Conservation (phyloP, 257 asterid genomes). For the Nicotiana obtusifolia region DNA sequence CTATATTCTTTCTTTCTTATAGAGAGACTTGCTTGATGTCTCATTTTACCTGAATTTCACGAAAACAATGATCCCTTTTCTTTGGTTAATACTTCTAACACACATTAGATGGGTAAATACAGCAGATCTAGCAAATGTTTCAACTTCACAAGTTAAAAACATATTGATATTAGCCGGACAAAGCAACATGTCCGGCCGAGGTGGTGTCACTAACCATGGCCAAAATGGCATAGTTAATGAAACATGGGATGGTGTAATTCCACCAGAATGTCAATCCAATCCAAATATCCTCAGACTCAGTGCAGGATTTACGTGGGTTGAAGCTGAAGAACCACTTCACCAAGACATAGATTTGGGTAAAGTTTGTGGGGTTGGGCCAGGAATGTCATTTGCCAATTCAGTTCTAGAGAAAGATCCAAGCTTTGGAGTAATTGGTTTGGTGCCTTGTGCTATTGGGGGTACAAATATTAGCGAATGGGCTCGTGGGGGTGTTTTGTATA, state of each 20-base stretch:
- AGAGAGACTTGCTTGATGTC: background rate
- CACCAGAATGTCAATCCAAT: constrained; percentile 35
- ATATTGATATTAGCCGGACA: constrained; percentile 81
- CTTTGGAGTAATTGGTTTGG: constrained; percentile 50
- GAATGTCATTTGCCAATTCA: constrained; percentile 57
- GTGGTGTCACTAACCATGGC: constrained; percentile 44
- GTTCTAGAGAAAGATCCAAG: constrained; percentile 28
- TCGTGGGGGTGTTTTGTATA: constrained; percentile 18
- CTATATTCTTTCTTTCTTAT: background rate
- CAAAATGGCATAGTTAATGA: constrained; percentile 5
- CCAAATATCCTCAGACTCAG: constrained; percentile 42
- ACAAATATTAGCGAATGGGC: constrained; percentile 33
- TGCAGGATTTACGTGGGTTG: constrained; percentile 39
- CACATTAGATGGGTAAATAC: constrained; percentile 24
- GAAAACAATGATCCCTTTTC: constrained; percentile 33
- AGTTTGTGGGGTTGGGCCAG: constrained; percentile 83
- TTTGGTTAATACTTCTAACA: constrained; percentile 35
- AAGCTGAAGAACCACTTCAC: constrained; percentile 80
- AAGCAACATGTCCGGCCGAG: constrained; percentile 91
- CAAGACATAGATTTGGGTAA: constrained; percentile 46
- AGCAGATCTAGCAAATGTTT: background rate
- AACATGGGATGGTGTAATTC: constrained; percentile 65
- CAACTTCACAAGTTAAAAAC: constrained; percentile 17
- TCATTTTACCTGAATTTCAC: background rate
- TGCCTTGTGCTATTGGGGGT: constrained; percentile 41